Conservation (phyloP, 441 rosid species). For the Bocquillonia castaneifolia region DNA sequence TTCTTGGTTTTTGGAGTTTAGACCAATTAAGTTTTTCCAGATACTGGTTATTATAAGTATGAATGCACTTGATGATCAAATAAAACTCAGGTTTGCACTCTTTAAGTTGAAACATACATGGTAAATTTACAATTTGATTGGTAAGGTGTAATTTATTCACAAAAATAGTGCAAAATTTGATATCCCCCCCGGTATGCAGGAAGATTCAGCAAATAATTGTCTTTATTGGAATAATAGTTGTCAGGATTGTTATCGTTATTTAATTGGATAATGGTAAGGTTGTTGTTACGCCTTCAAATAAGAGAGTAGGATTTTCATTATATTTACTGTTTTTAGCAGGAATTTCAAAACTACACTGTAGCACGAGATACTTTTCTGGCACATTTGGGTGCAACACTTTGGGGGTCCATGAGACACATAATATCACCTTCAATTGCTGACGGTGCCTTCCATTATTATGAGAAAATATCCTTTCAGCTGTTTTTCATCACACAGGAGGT, state of each 20-base stretch:
- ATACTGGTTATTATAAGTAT: not conserved
- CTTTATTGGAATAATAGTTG: not conserved
- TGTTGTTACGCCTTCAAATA: not conserved
- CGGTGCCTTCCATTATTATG: slow-evolving; percentile 95
- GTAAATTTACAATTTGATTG: not conserved
- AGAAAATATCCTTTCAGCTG: slow-evolving; percentile 88
- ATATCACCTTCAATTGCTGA: slow-evolving; percentile 93
- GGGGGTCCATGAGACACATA: slow-evolving; percentile 96
- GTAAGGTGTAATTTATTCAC: not conserved
- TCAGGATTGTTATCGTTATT: slow-evolving; percentile 9
- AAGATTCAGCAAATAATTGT: not conserved
- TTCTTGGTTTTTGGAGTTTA: not conserved
- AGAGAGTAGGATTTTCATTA: not conserved
- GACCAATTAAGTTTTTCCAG: not conserved
- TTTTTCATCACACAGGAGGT: slow-evolving; percentile 95
- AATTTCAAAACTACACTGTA: slow-evolving; percentile 86
- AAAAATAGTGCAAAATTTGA: not conserved
- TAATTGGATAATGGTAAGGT: not conserved
- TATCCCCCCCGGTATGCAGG: too few species aligned
- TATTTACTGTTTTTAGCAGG: slow-evolving; percentile 45
- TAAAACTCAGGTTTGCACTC: not conserved
- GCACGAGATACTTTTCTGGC: slow-evolving; percentile 97
- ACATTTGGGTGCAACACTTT: slow-evolving; percentile 86
- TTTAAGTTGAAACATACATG: not conserved
- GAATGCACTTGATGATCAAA: not conserved